Base-by-base conservation (phyloP, 257 asterid species). In the Salvia rosmarinus region DNA sequence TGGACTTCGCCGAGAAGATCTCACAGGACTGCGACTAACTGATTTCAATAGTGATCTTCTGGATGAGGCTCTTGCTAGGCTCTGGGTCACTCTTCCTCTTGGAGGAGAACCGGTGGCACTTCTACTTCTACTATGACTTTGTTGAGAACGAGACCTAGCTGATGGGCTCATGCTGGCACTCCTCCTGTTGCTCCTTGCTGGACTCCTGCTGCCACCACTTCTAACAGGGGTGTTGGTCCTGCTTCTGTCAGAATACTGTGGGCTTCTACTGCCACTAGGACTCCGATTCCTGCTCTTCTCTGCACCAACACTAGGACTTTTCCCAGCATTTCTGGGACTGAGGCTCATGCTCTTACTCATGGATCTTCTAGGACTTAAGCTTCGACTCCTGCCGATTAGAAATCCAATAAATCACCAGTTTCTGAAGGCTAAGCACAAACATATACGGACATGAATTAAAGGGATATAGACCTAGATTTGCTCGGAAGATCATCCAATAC, bases 301-400 rank as follows among this genome's bases (percentile, higher is more conserved):
- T 47, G 86, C 74, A 76, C 80, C 77, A 37, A 74, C 66, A 70
- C 77, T 81, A 16, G 79, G 87, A 68, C 95, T 91, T 79, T 86
- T 78, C 74, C 82, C 84, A 57, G 67, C 78, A 79, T 76, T 80
- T 77, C 87, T 83, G 14, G 99, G 98, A 77, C 99, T 94, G 57
- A 94, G 85, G 85, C 99, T 94, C 96, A 88, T 89, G 79, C 99
- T 94, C 90, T 86, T 88, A 70, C 92, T 91, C 85, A 68, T 35
- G 60, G 87, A 75, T 77, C 82, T 79, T 56, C 74, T 71, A 71
- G 91, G 96, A 78, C 92, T 89, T 40, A 68, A 3, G 80, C 97
- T 95, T 76, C 85, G 84, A 79, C 97, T 89, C 92, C 98, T 93
- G 94, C 65, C 76, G 60, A 75, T 74, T 64, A 74, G 77, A 77